Base-by-base conservation (phyloP, 371 early-diverging fungal genomes). In the Saksenaea oblongispora region DNA sequence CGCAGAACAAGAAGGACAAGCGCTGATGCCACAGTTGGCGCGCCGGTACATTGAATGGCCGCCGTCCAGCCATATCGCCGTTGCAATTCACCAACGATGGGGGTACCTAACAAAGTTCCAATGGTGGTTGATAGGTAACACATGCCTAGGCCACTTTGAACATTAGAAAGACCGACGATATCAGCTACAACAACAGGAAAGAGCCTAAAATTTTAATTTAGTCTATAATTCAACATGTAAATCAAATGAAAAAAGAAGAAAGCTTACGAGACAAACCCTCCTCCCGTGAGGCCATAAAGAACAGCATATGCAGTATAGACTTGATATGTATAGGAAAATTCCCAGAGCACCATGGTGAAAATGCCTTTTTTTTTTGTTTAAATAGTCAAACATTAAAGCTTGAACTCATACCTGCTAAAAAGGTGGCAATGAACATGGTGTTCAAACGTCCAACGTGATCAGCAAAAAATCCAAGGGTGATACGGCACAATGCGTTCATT, bases 301-400 rank as follows among this genome's bases (percentile, higher is more conserved):
- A 75, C 69, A 28, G 72, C 73, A 35, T 59, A 78, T 0, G 59
- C 67, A 1, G 55, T 62, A 60, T 64, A 74, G 5, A 47, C 15
- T 27, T 42, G 54, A 62, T 64, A 64, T 64, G 2, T 90, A 86
- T 0, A 79, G 80, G 36, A 87, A 84, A 67, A 88, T 67, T 9
- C 84, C 91, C 91, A 91, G 35, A 89, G 61, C 1, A 87, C 53
- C 66, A 88, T 74, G 3, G 84, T 82, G 27, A 85, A 75, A 1
- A 86, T n/a, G 39, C 67, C 78, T 74, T 13, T 8, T 4, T 39
- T 11, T 11, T 39, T 5, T n/a, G 39, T 39, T 1, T 14, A 39
- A 39, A 11, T 39, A n/a, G 5, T 3, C 15, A 39, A 3, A 39
- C 11, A 11, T 39, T 39, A 14, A 18, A 13, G 22, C 13, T 22